phyloP scores from a whole-genome alignment of 345 rosid species.

The Mangifera indica region DNA sequence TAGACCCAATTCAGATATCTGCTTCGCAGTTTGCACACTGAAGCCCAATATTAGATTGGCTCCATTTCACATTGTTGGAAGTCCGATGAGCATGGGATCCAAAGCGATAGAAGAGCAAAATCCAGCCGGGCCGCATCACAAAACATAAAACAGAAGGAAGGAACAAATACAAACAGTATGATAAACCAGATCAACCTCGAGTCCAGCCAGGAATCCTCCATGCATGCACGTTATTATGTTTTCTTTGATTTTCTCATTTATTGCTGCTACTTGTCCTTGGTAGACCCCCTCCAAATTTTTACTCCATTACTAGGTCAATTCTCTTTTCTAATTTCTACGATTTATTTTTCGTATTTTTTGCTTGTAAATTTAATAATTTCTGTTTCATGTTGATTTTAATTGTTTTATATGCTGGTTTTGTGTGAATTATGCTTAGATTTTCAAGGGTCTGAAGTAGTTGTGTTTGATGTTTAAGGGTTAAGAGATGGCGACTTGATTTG shows the following conservation, averaged over 20 bases:
- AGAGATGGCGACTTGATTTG: background rate
- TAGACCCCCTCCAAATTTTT: too few species aligned
- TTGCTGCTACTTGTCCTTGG: background rate
- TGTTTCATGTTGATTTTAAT: background rate
- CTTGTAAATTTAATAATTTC: background rate
- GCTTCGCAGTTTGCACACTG: too few species aligned
- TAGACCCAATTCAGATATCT: too few species aligned
- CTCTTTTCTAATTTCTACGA: too few species aligned
- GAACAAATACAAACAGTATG: background rate
- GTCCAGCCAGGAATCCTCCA: too few species aligned
- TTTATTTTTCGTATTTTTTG: background rate
- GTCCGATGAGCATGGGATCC: too few species aligned
- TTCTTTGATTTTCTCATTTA: background rate
- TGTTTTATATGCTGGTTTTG: background rate
- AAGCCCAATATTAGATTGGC: too few species aligned
- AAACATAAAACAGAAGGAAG: background rate
- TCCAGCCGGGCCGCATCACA: background rate
- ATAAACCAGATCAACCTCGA: constrained; percentile 5
- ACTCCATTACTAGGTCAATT: too few species aligned
- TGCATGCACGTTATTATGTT: background rate
- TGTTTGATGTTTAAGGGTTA: background rate
- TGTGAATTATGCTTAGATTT: background rate
- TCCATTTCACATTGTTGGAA: too few species aligned
- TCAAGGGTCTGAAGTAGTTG: background rate
- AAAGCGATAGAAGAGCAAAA: too few species aligned